Base-by-base conservation (phyloP, 805 yeast genomes). In the Pichia manshurica region DNA sequence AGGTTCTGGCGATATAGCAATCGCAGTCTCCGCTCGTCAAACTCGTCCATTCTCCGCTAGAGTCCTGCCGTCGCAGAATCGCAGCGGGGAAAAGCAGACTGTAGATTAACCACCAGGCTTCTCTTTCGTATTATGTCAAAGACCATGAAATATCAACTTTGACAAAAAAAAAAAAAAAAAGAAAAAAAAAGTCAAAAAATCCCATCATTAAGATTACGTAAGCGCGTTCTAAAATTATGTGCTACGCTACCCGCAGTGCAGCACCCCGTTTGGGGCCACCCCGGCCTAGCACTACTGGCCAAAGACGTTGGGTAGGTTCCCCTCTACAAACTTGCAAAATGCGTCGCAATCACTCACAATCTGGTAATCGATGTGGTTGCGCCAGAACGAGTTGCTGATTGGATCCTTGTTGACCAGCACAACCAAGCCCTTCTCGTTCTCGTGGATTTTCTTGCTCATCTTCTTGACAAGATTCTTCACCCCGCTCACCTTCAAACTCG, bases 401-500 rank as follows among this genome's bases (percentile, higher is more conserved):
- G 74, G 73, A 1, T 87, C 83, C 49, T 79, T 80, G 69, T 91
- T 91, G 29, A 91, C 73, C 48, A 87, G 74, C 0, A 91, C 68
- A 1, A 89, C 95, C 28, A 75, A 68, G 0, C 98, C 99, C 19
- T 84, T 87, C n/a, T 54, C 55, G 28, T 47, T 51, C n/a, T 78
- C 82, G 60, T 85, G 95, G 17, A 90, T 81, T 17, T 77, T 77
- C 51, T 75, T 75, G 41, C 95, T 81, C 52, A 87, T 63, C 20
- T 75, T 74, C 52, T 78, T 77, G 2, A 90, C 96, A 19, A 91
- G 70, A 54, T 77, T 79, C 59, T 81, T 84, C 41, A 93, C 90
- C 1, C 99, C 99, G 54, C 83, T 86, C 12, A 91, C 98, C 66
- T 82, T 86, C 36, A 93, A 70, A 4, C 96, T 87, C 0, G 99